These are phyloP conservation scores for Suillus placidus DNA, from an alignment of 768 basidiomycete genomes.

Conservation along the genomic window DNA sequence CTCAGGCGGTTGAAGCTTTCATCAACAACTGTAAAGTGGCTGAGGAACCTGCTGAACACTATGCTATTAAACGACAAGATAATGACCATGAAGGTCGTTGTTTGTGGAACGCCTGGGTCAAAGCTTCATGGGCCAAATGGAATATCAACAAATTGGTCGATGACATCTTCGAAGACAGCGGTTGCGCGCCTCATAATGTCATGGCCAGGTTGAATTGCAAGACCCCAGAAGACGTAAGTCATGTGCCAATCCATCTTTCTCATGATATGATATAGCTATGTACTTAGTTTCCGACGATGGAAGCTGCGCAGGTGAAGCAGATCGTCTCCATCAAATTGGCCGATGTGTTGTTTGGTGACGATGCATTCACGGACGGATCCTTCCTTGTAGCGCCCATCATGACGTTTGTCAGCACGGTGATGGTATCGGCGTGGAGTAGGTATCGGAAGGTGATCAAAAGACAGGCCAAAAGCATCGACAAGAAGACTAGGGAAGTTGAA, in stretches of 20 bases:
- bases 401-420: background rate
- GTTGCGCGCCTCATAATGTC: background rate
- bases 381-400: background rate
- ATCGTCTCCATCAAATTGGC: background rate
- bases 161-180: background rate
- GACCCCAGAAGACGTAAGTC: background rate
- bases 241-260: background rate
- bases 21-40: background rate
- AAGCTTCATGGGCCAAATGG: background rate
- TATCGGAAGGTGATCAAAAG: background rate
- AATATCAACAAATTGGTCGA: background rate
- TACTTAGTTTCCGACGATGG: background rate
- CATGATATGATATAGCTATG: background rate
- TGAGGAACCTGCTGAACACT: background rate
- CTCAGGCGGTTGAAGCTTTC: background rate
- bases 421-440: background rate
- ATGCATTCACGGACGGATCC: background rate
- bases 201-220: conserved; percentile 1
- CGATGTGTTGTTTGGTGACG: background rate
- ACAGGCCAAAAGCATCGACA: background rate
- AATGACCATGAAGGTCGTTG: background rate
- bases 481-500: background rate
- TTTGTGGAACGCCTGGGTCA: background rate
- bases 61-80: background rate
- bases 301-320: background rate